Evolutionary conservation across 2,329 filamentous ascomycete genomes (phyloP), one percentile per base, ranked within the genome.

Genomic region (Plectosphaerella sp.): DNA sequence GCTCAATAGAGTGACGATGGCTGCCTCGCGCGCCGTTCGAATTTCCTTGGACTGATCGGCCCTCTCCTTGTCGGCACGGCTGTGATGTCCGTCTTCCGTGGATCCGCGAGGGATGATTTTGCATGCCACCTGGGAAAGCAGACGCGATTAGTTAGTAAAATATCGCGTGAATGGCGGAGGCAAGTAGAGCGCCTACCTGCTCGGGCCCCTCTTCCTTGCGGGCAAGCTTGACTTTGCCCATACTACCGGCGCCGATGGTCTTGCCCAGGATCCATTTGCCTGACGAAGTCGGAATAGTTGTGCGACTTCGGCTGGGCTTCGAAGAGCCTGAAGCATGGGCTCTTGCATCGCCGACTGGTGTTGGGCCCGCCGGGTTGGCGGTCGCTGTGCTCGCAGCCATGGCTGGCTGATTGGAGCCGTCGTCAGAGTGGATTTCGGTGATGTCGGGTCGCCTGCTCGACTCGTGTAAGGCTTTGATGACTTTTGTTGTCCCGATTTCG

Each of bases 211-310:
- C 92, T 60, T 88, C 81, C 70, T 95, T 95, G 62, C 89, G 89
- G 22, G 94, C 94, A 59, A 99, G 77, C 74, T 97, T 97, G 57
- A 99, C 94, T 71, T 97, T 97, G 58, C 94, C 94, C 94, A 99
- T 99, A 70, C 93, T 97, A 48, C 94, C 94, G 50, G 92, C 91
- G 54, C 94, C 94, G 63, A 99, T 94, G 4, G 94, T 97, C 77
- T 97, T 97, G 54, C 93, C 93, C 49, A 99, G 77, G 52, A 91
- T 85, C 91, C 93, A 99, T 75, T 92, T 91, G 53, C 94, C 94
- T 12, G 92, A 91, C 46, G 88, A 86, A 3, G 92, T 91, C 49
- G 89, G 89, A 66, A 99, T 96, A 41, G 89, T 93, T 12, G 93
- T 97, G 62, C 84, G 78, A 51, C 82, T 79, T 59, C 79, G 79